A percentile compares a stretch with the other conserved stretches of the same genome.
Evolutionary conservation across 2,329 filamentous ascomycete species (phyloP).

Genomic region (Bipolaris zeicola): DNA sequence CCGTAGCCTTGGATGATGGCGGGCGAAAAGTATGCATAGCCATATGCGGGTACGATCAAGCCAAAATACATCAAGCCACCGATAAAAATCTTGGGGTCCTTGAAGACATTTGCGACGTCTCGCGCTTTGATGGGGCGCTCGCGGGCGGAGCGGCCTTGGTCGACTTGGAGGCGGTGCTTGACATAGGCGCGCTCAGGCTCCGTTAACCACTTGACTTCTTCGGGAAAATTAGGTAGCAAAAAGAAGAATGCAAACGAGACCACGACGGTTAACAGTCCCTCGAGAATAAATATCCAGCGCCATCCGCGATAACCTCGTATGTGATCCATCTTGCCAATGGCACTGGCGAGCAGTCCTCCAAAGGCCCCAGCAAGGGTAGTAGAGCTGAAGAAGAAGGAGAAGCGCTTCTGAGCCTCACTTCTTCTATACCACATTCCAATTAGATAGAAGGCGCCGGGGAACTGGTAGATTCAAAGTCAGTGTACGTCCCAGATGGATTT

Average conservation of each 20-base stretch:
- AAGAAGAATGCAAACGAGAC: slow-evolving; percentile 56
- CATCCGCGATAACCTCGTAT: slow-evolving; percentile 71
- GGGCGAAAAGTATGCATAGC: slow-evolving; percentile 56
- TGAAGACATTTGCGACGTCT: slow-evolving; percentile 55
- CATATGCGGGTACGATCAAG: slow-evolving; percentile 48
- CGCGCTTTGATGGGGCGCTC: slow-evolving; percentile 52
- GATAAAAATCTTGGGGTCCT: slow-evolving; percentile 56
- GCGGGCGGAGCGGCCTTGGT: slow-evolving; percentile 55
- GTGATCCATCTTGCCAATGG: slow-evolving; percentile 86
- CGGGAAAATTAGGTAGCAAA: slow-evolving; percentile 56
- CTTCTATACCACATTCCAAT: slow-evolving; percentile 91
- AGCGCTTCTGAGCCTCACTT: slow-evolving; percentile 85
- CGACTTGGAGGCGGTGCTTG: slow-evolving; percentile 52
- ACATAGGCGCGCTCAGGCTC: slow-evolving; percentile 55
- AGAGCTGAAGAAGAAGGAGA: slow-evolving; percentile 89
- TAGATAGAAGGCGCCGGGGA: slow-evolving; percentile 63
- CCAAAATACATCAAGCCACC: slow-evolving; percentile 61
- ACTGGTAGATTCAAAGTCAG: too few species aligned
- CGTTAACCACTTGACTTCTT: slow-evolving; percentile 56
- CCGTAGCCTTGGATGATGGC: slow-evolving; percentile 57
- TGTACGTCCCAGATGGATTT: too few species aligned
- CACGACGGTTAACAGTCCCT: slow-evolving; percentile 53
- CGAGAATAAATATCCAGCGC: slow-evolving; percentile 84
- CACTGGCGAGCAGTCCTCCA: slow-evolving; percentile 81
- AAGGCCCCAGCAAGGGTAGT: slow-evolving; percentile 83